Evolutionary conservation across 2,329 filamentous ascomycete species (phyloP).

Genomic region (Colletotrichum tabaci): DNA sequence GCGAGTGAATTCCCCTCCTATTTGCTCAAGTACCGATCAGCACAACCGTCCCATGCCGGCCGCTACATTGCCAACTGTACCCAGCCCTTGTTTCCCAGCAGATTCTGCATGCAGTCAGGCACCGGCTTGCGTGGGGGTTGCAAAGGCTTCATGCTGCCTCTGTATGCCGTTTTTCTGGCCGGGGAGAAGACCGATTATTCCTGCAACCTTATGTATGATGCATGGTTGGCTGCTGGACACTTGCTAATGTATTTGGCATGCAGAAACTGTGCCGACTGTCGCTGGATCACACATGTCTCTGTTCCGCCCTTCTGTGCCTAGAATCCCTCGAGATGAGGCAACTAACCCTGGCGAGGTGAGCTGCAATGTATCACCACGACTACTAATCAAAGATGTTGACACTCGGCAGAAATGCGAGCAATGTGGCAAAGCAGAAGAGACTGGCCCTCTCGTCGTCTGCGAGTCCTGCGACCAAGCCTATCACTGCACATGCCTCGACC

Average conservation of each 20-base stretch:
- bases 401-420: conserved; percentile 81
- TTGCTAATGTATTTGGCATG: conserved; percentile 48
- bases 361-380: conserved; percentile 9
- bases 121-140: conserved; percentile 20
- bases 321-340: conserved; percentile 70
- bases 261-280: conserved; percentile 82
- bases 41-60: conserved; percentile 31
- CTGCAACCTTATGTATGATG: background rate
- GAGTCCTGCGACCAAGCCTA: conserved; percentile 93
- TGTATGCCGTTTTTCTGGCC: conserved; percentile 34
- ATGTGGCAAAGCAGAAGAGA: conserved; percentile 85
- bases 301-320: conserved; percentile 85
- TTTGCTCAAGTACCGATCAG: conserved; percentile 4
- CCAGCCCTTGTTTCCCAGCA: conserved; percentile 6
- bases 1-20: conserved; percentile 27
- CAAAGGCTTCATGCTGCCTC: conserved; percentile 43
- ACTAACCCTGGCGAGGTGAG: conserved; percentile 60
- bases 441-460: conserved; percentile 80
- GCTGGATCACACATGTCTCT: conserved; percentile 97
- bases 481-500: conserved; percentile 91
- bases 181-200: background rate
- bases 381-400: conserved; percentile 41
- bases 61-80: conserved; percentile 20
- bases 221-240: conserved; percentile 50
- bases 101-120: conserved; percentile 22